phyloP scores from a whole-genome alignment of 2,329 filamentous ascomycete genomes.

The Cercospora nicotianae region DNA sequence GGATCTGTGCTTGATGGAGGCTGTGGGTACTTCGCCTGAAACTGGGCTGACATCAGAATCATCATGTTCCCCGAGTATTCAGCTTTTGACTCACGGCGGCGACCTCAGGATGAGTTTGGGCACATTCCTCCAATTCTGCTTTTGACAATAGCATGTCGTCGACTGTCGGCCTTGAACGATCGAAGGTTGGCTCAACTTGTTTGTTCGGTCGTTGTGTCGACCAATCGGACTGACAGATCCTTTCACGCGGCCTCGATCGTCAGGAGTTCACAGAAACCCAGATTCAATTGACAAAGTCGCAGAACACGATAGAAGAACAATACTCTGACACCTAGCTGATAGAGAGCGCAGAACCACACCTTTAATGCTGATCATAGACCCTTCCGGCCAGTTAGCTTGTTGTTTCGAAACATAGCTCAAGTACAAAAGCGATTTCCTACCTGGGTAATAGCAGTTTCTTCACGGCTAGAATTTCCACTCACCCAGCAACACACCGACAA shows the following conservation, averaged over 20 bases:
- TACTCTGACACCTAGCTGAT: not conserved
- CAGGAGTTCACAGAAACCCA: not conserved
- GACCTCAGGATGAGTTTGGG: constrained; percentile 23
- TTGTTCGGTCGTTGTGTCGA: too few relatives aligned
- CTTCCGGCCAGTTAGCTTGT: not conserved
- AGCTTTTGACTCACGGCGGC: constrained; percentile 14
- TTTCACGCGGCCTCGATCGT: not conserved
- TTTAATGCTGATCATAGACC: not conserved
- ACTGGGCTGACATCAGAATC: constrained; percentile 17
- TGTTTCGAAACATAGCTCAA: not conserved
- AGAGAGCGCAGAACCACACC: not conserved
- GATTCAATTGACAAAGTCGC: not conserved
- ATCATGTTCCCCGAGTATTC: not conserved
- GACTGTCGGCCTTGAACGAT: not conserved
- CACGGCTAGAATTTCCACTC: not conserved
- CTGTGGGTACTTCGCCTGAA: constrained; percentile 18
- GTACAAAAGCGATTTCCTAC: constrained; percentile 1
- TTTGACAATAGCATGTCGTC: constrained; percentile 18
- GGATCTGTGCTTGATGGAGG: constrained; percentile 12
- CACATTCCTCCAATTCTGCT: constrained; percentile 18
- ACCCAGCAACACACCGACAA: not conserved
- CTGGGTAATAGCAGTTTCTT: not conserved
- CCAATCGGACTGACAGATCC: too few relatives aligned
- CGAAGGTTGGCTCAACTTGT: too few relatives aligned
- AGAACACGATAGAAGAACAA: not conserved